Evolutionary conservation across 495 filamentous ascomycete species (phyloP).

Genomic region (Immersiella caudata): DNA sequence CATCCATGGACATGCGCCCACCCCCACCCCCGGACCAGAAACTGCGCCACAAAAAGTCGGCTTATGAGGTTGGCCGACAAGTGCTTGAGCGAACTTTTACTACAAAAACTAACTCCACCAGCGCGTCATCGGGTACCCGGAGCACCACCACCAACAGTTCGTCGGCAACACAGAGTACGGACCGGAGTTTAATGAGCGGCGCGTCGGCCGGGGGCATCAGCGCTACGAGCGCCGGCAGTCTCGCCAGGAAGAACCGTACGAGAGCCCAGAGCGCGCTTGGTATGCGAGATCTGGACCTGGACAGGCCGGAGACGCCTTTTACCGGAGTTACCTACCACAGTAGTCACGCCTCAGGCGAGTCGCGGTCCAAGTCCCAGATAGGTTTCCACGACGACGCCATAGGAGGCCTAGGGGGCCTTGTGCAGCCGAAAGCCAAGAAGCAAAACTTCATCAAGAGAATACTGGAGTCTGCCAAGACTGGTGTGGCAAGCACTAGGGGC

Average conservation of each 20-base stretch:
- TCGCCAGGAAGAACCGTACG: constrained; percentile 68
- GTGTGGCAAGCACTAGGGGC: constrained; percentile 84
- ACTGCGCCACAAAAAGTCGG: constrained; percentile 69
- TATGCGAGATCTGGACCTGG: constrained; percentile 50
- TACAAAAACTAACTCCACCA: constrained; percentile 82
- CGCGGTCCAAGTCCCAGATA: constrained; percentile 51
- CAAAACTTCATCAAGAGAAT: constrained; percentile 96
- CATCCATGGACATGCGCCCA: constrained; percentile 46
- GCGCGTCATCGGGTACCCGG: constrained; percentile 63
- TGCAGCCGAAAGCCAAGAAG: constrained; percentile 88
- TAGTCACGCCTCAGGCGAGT: constrained; percentile 70
- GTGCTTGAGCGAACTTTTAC: constrained; percentile 76
- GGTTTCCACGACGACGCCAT: constrained; percentile 52
- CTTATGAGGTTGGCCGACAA: constrained; percentile 75
- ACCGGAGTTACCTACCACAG: constrained; percentile 82
- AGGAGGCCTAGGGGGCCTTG: constrained; percentile 58
- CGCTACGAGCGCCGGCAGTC: constrained; percentile 91
- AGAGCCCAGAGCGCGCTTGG: constrained; percentile 58
- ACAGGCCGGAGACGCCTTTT: constrained; percentile 70
- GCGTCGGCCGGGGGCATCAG: constrained; percentile 87
- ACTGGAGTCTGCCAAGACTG: constrained; percentile 90
- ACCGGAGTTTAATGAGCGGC: constrained; percentile 90
- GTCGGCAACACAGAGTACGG: constrained; percentile 73
- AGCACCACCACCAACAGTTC: constrained; percentile 75
- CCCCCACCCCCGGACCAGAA: constrained; percentile 36